Conservation (phyloP, 176 grass and related monocot genomes). For the Poa pratensis region DNA sequence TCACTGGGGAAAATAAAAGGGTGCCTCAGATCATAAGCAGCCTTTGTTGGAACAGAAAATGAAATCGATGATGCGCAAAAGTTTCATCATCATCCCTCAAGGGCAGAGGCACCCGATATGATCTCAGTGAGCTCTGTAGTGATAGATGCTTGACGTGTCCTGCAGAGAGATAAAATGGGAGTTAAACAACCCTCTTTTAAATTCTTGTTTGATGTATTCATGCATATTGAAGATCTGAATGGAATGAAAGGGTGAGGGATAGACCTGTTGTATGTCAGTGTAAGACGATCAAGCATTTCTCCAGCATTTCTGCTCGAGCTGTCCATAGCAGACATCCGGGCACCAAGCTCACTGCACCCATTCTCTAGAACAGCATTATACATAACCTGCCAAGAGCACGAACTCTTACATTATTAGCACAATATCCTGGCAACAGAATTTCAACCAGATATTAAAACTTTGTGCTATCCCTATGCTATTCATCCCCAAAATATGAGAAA, state of each 20-base stretch:
- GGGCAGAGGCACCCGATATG: slow-evolving; percentile 94
- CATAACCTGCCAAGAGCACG: slow-evolving; percentile 57
- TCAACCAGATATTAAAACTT: background rate
- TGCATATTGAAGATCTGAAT: background rate
- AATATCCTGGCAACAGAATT: slow-evolving; percentile 2
- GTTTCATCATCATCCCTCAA: slow-evolving; percentile 67
- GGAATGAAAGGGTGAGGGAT: background rate
- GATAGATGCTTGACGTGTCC: slow-evolving; percentile 98
- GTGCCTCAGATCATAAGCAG: background rate
- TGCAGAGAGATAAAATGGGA: slow-evolving; percentile 50
- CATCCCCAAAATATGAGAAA: slow-evolving; percentile 6
- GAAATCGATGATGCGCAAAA: background rate
- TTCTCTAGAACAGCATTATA: slow-evolving; percentile 94
- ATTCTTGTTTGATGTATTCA: background rate
- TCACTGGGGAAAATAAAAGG: slow-evolving; percentile 17
- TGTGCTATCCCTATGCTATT: background rate
- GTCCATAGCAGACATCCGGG: slow-evolving; percentile 97
- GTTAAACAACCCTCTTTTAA: background rate
- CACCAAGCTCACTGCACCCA: slow-evolving; percentile 89
- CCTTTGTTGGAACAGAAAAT: background rate
- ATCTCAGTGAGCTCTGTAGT: slow-evolving; percentile 93
- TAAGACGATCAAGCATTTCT: slow-evolving; percentile 95
- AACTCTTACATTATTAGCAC: slow-evolving; percentile 32
- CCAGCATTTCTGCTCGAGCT: slow-evolving; percentile 96
- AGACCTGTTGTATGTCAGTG: slow-evolving; percentile 87